phyloP scores from a whole-genome alignment of 306 rosid genomes.

The Acmispon strigosus region DNA sequence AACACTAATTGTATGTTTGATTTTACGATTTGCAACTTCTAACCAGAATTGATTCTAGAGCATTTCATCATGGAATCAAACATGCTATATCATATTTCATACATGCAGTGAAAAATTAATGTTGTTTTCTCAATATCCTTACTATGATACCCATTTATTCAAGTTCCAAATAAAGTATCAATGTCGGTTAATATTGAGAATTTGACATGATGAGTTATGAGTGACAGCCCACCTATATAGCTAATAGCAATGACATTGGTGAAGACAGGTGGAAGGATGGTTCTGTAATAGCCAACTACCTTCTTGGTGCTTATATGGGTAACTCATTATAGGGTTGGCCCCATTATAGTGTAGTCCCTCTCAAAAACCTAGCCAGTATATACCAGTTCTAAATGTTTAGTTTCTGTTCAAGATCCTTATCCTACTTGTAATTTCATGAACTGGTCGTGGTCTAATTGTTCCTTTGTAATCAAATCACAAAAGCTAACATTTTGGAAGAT shows the following conservation, averaged over 20 bases:
- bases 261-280: conserved; percentile 23
- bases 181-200: conserved; percentile 6
- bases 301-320: conserved; percentile 27
- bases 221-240: conserved; percentile 22
- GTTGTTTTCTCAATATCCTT: neutral
- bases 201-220: conserved; percentile 18
- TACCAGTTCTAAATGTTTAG: conserved; percentile 13
- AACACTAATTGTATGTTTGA: too few species aligned
- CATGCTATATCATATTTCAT: neutral
- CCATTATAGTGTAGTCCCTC: conserved; percentile 21
- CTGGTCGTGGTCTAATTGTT: neutral
- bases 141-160: neutral
- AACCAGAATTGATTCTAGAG: too few species aligned
- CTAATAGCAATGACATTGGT: neutral
- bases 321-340: conserved; percentile 28
- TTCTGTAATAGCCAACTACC: conserved; percentile 29
- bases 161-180: neutral
- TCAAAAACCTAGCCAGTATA: conserved; percentile 6
- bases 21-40: too few species aligned
- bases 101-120: neutral
- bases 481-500: conserved; percentile 11
- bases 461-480: conserved; percentile 13
- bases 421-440: neutral
- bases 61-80: neutral
- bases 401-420: neutral